Conservation (phyloP, 139 green algal genomes). For the Chlorella sorokiniana region DNA sequence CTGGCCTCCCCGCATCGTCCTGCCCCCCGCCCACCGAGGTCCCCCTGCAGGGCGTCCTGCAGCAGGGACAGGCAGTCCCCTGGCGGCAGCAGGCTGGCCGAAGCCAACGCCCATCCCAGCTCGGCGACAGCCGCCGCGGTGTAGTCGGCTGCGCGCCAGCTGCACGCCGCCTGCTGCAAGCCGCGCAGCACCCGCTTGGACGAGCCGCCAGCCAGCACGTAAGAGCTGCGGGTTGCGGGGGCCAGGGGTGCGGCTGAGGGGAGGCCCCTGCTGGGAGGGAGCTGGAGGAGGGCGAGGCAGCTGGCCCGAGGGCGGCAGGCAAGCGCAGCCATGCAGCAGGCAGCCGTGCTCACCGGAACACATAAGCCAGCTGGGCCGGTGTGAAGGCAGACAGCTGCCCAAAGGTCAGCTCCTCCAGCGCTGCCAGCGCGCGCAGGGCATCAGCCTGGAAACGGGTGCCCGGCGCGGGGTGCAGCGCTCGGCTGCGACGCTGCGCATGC, state of each 20-base stretch:
- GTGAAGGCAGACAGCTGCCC: constrained; percentile 6
- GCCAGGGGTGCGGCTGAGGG: no score
- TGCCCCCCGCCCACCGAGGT: background rate
- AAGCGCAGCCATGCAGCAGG: background rate
- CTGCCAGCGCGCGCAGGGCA: background rate
- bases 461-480: background rate
- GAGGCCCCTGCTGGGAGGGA: no score
- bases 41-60: background rate
- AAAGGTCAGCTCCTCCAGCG: constrained; percentile 13
- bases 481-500: constrained; percentile 8
- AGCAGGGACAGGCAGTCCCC: constrained; percentile 1
- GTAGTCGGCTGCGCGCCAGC: constrained; percentile 4
- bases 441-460: background rate
- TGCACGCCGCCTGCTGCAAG: background rate
- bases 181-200: background rate
- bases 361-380: constrained; percentile 18
- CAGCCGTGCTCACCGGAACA: constrained; percentile 9
- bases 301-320: background rate
- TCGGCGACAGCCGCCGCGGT: constrained; percentile 4
- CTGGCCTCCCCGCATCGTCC: background rate
- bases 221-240: background rate
- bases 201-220: constrained; percentile 22
- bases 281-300: no score
- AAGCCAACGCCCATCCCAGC: constrained; percentile 11
- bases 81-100: background rate